A percentile compares a stretch with the other conserved stretches of the same genome.
Evolutionary conservation across 2,329 filamentous ascomycete genomes (phyloP).

Genomic region (Phaeosphaeria sp.): DNA sequence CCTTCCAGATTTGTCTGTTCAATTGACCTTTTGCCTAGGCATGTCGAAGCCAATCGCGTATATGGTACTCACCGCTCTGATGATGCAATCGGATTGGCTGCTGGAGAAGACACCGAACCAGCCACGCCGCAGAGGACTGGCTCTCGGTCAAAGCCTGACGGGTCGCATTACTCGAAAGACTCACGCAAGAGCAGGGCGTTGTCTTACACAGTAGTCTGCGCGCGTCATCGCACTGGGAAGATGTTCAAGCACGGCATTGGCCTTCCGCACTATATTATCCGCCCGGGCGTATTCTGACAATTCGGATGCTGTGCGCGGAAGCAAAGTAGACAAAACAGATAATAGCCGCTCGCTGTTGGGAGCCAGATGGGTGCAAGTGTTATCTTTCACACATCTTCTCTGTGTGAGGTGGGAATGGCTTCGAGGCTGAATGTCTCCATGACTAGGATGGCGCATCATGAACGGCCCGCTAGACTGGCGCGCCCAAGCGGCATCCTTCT

Average conservation of each 20-base stretch:
- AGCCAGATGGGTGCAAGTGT: too few species aligned
- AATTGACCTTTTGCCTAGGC: slow-evolving; percentile 16
- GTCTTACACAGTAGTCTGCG: slow-evolving; percentile 18
- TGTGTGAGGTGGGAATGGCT: neutral
- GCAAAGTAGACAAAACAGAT: too few species aligned
- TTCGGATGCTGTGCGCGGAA: too few species aligned
- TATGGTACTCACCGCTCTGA: slow-evolving; percentile 36
- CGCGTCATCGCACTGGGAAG: slow-evolving; percentile 31
- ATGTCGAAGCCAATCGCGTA: slow-evolving; percentile 30
- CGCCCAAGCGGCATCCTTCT: slow-evolving; percentile 27
- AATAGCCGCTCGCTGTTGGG: too few species aligned
- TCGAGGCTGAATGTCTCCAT: neutral
- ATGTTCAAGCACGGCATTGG: too few species aligned
- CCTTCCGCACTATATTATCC: slow-evolving; percentile 4
- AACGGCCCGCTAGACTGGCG: slow-evolving; percentile 33
- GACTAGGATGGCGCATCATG: slow-evolving; percentile 18
- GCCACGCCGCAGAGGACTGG: slow-evolving; percentile 29
- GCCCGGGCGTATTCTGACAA: too few species aligned
- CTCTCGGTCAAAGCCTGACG: slow-evolving; percentile 16
- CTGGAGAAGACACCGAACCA: slow-evolving; percentile 25
- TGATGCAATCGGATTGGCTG: slow-evolving; percentile 19
- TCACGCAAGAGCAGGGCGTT: slow-evolving; percentile 20
- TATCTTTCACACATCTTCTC: neutral
- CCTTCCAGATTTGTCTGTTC: slow-evolving; percentile 13
- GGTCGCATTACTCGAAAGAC: slow-evolving; percentile 24